Evolutionary conservation across 176 grass and related monocot species (phyloP), one percentile per base, ranked within the genome.

Genomic region (Aegilops longissima): DNA sequence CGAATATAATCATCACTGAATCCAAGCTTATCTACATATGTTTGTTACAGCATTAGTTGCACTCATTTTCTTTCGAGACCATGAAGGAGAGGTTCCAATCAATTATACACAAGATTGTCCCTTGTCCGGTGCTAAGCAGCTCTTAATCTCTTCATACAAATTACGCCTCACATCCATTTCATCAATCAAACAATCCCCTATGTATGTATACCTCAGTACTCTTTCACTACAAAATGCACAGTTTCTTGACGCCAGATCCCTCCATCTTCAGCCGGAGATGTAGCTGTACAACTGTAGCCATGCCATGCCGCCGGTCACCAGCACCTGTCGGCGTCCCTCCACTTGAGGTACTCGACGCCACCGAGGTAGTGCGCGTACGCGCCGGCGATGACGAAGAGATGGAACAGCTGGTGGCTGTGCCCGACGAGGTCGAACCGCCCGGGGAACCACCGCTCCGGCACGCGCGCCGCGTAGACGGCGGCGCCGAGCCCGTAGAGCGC

Each of bases 381-480:
- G 24, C 96, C 96, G 12, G 93, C 90, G 31, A 98, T 86, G 34
- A 98, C 96, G 12, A 98, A 83, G 35, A 98, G 61, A 52, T 98
- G 96, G 84, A 98, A 98, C 56, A 98, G 67, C 88, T 98, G 96
- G 79, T 98, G 96, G 72, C 96, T 98, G 70, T 98, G 95, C 0
- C 95, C 95, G 34, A 93, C 95, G 12, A 98, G 86, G 71, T 98
- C 95, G 25, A 98, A 95, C 77, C 78, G 62, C 1, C 93, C 95
- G 0, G 95, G 93, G 40, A 90, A 77, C 95, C 95, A 98, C 88
- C 95, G 77, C 90, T 98, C 95, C 1, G 96, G 96, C 10, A 98
- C 72, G 4, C 96, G 82, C 4, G 83, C 33, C 1, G 91, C 91
- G 67, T 98, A 98, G 5, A 98, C 67, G 6, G 49, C 67, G 12